Evolutionary conservation across 345 rosid genomes (phyloP).

Genomic region (Linum usitatissimum): DNA sequence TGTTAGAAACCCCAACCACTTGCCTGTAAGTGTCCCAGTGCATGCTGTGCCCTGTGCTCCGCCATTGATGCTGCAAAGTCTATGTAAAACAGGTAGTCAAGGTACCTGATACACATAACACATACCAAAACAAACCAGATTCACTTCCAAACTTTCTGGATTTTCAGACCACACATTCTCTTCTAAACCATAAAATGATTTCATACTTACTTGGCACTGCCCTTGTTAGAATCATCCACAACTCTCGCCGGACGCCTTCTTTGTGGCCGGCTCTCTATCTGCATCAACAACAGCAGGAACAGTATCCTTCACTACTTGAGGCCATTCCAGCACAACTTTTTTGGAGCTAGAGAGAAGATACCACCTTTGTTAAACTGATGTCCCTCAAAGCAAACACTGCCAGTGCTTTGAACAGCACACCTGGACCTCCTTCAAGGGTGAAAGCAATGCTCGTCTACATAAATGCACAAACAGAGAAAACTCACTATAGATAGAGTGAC

Average conservation of each 20-base stretch:
- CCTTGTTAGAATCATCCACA: slow-evolving; percentile 73
- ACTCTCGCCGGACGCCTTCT: slow-evolving; percentile 59
- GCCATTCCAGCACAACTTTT: too few relatives aligned
- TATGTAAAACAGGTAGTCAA: slow-evolving; percentile 79
- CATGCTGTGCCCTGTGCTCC: slow-evolving; percentile 64
- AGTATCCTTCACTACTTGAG: too few relatives aligned
- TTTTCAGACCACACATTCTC: not conserved
- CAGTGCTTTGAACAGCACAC: slow-evolving; percentile 75
- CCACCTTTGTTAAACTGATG: slow-evolving; percentile 78
- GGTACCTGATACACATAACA: slow-evolving; percentile 46
- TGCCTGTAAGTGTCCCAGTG: slow-evolving; percentile 80
- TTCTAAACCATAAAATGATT: not conserved
- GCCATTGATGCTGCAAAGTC: slow-evolving; percentile 98
- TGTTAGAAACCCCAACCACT: slow-evolving; percentile 6
- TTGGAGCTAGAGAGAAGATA: not conserved
- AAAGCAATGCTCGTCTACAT: slow-evolving; percentile 86
- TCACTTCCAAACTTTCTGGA: slow-evolving; percentile 3
- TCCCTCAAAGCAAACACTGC: slow-evolving; percentile 79
- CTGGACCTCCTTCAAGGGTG: slow-evolving; percentile 93
- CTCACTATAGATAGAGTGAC: not conserved
- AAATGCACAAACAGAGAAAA: not conserved
- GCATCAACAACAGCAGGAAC: slow-evolving; percentile 4
- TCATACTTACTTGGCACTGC: slow-evolving; percentile 57
- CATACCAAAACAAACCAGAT: not conserved
- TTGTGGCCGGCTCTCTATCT: slow-evolving; percentile 94